Base-by-base conservation (phyloP, 139 green algal species). In the Picochlorum sp. region DNA sequence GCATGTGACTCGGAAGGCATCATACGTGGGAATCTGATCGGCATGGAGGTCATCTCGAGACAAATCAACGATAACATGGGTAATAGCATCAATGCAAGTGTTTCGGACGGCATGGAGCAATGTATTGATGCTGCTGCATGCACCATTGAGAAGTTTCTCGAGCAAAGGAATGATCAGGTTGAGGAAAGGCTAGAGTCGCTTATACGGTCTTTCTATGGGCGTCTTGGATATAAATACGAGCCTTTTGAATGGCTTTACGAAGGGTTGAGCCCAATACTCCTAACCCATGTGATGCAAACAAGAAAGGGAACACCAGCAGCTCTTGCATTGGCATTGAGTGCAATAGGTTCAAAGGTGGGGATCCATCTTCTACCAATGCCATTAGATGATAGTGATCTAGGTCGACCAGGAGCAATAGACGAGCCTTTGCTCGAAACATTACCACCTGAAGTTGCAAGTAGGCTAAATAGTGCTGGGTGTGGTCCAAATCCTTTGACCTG, bases 171-270 rank as follows among this genome's bases (percentile, higher is more conserved):
- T 11, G 6, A 41, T 41, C 34, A 11, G 34, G 1, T 11, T 41
- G 34, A 41, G 34, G 34, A 13, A 41, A 41, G 34, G 8, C 1
- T 41, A 11, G 34, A 41, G 34, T 41, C 23, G 52, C n/a, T 18
- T 20, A 34, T 34, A 8, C 51, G 52, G 66, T 44, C 34, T 63
- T 11, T 56, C 15, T 54, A 54, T 21, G 47, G 47, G n/a, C 6
- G 15, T 21, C 47, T 54, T 20, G n/a, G 41, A 15, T 67, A 71
- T 49, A 64, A 55, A 21, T 57, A 74, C 23, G 67, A 79, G 24
- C 85, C 85, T 0, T 79, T 90, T 61, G 85, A 91, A 76, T 91
- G 85, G 85, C 73, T 89, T n/a, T 91, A 91, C 56, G 81, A 88
- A 16, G 83, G 83, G 6, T 59, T 90, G 41, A 31, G 44, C 2